Evolutionary conservation across 768 basidiomycete genomes (phyloP).

Genomic region (Hebeloma cylindrosporum): DNA sequence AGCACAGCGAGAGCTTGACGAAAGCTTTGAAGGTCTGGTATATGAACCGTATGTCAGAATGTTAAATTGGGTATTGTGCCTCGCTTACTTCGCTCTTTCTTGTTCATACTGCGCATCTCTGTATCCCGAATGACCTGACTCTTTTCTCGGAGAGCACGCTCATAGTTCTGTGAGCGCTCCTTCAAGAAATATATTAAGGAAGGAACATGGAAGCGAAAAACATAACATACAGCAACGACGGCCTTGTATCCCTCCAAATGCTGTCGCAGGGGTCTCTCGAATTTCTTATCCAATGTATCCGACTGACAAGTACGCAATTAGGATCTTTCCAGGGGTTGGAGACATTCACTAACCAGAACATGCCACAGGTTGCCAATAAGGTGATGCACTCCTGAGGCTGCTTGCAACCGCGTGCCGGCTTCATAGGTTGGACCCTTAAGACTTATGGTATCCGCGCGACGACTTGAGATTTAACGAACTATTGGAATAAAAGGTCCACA

Average conservation of each 20-base stretch:
- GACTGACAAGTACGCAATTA: slow-evolving; percentile 46
- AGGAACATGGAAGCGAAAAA: neutral
- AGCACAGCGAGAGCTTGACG: slow-evolving; percentile 78
- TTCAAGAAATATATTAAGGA: slow-evolving; percentile 27
- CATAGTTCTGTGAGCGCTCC: slow-evolving; percentile 86
- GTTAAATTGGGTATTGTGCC: neutral
- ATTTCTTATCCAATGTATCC: slow-evolving; percentile 81
- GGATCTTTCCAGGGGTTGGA: slow-evolving; percentile 1
- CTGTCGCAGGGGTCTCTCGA: slow-evolving; percentile 87
- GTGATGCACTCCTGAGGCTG: slow-evolving; percentile 86
- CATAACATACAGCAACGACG: slow-evolving; percentile 57
- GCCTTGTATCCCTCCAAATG: slow-evolving; percentile 79
- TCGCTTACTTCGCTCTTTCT: slow-evolving; percentile 76
- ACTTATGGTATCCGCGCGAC: slow-evolving; percentile 43
- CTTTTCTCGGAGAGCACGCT: slow-evolving; percentile 78
- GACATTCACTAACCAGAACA: slow-evolving; percentile 62
- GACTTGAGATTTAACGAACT: slow-evolving; percentile 1
- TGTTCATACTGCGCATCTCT: slow-evolving; percentile 81
- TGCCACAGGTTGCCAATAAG: slow-evolving; percentile 93
- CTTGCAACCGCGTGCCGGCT: slow-evolving; percentile 78
- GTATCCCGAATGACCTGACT: slow-evolving; percentile 83
- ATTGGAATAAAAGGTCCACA: slow-evolving; percentile 3
- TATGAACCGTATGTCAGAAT: no score
- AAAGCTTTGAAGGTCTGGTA: slow-evolving; percentile 81
- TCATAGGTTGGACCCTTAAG: slow-evolving; percentile 81